Percentiles rank a stretch among this genome's conserved stretches.
These are phyloP conservation scores for Spergularia azorica DNA, from an alignment of 179 eudicot genomes.

Conservation along the genomic window DNA sequence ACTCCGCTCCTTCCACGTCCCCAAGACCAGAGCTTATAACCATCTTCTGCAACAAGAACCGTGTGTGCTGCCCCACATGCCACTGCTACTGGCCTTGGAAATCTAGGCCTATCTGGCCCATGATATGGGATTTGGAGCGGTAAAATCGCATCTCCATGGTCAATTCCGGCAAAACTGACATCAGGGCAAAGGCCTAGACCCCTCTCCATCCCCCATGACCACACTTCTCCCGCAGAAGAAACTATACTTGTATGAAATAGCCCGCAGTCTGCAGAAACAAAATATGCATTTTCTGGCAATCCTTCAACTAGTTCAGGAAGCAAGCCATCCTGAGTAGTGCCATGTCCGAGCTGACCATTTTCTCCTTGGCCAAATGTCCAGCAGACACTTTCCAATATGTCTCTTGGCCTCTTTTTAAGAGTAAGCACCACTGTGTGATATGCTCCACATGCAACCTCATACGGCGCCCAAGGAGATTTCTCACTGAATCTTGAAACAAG, in stretches of 20 bases:
- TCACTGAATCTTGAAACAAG: conserved; percentile 45
- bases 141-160: conserved; percentile 69
- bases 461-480: conserved; percentile 57
- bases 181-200: conserved; percentile 90
- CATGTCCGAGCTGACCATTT: conserved; percentile 86
- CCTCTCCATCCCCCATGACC: conserved; percentile 97
- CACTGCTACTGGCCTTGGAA: conserved; percentile 56
- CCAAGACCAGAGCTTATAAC: conserved; percentile 80
- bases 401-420: conserved; percentile 46
- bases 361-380: conserved; percentile 93
- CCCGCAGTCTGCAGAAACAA: conserved; percentile 78
- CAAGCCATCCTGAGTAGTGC: conserved; percentile 49
- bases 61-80: conserved; percentile 96
- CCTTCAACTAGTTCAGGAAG: conserved; percentile 54
- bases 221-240: conserved; percentile 77
- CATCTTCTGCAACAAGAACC: conserved; percentile 60
- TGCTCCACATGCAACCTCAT: conserved; percentile 81
- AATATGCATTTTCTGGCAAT: conserved; percentile 46
- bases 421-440: conserved; percentile 72
- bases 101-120: conserved; percentile 44
- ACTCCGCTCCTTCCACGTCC: conserved; percentile 90
- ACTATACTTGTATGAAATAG: conserved; percentile 80
- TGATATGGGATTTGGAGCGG: conserved; percentile 47
- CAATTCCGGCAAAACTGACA: conserved; percentile 58
- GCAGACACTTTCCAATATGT: conserved; percentile 49